phyloP scores from a whole-genome alignment of 805 yeast genomes.

The Metschnikowia peoriensis region DNA sequence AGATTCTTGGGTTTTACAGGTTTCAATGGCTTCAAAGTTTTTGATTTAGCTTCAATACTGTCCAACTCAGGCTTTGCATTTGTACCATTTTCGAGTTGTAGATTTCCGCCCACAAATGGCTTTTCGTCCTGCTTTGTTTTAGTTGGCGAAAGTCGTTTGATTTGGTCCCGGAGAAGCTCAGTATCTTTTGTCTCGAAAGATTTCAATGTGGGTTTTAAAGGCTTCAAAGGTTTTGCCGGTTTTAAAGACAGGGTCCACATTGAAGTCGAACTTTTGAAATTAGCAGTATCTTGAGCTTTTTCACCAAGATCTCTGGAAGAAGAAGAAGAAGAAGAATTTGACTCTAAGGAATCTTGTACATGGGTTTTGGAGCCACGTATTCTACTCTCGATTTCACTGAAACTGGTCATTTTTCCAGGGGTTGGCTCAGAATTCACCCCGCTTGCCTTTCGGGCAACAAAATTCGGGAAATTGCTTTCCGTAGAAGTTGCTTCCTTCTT shows the following conservation, averaged over 20 bases:
- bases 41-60: not conserved
- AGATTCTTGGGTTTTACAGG: constrained; percentile 8
- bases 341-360: not conserved
- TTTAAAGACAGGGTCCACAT: not conserved
- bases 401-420: not conserved
- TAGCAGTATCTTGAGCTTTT: not conserved
- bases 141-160: constrained; percentile 12
- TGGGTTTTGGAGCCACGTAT: not conserved
- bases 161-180: constrained; percentile 8
- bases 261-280: not conserved
- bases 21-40: constrained; percentile 19
- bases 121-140: constrained; percentile 2
- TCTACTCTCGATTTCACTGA: constrained; percentile 1
- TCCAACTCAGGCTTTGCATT: not conserved
- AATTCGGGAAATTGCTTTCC: not conserved
- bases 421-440: not conserved
- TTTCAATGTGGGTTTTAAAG: constrained; percentile 18
- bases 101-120: not conserved
- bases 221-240: constrained; percentile 14
- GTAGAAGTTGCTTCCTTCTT: not conserved
- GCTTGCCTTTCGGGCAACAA: not conserved
- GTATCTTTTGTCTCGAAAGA: constrained; percentile 8
- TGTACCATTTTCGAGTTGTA: not conserved
- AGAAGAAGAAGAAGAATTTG: not conserved
- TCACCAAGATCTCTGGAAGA: not conserved